Conservation (phyloP, 1,284 basidiomycete species). For the Rhodotorula sp. region DNA sequence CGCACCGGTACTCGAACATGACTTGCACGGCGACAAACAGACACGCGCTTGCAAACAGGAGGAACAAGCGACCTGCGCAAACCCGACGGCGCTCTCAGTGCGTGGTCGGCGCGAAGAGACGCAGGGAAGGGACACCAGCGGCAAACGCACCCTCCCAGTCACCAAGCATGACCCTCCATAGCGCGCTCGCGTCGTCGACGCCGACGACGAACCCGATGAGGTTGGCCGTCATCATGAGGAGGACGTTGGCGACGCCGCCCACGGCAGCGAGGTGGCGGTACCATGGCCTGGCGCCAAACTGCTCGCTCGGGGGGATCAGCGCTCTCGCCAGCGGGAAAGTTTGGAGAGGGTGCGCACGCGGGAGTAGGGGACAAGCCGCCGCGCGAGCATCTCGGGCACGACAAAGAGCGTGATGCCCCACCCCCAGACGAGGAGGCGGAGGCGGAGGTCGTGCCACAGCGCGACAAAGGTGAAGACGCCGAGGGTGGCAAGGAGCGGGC, state of each 20-base stretch:
- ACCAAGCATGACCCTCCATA: constrained; percentile 67
- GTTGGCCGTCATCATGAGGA: constrained; percentile 92
- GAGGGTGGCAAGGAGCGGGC: constrained; percentile 67
- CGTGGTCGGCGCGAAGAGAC: background rate
- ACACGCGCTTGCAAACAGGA: constrained; percentile 63
- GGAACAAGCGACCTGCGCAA: constrained; percentile 66
- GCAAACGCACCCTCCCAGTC: constrained; percentile 63
- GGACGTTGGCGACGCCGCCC: constrained; percentile 80
- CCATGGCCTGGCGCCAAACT: constrained; percentile 74
- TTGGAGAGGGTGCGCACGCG: constrained; percentile 24
- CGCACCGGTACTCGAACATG: constrained; percentile 86
- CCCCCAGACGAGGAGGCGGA: constrained; percentile 89
- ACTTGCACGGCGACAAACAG: constrained; percentile 83
- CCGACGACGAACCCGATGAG: constrained; percentile 95
- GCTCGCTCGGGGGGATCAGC: constrained; percentile 2
- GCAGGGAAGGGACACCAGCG: background rate
- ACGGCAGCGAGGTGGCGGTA: constrained; percentile 82
- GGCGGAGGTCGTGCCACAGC: constrained; percentile 93
- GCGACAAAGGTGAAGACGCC: constrained; percentile 98
- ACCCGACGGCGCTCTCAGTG: background rate
- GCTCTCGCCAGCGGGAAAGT: no score
- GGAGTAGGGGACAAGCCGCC: constrained; percentile 47
- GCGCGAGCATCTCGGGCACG: constrained; percentile 75
- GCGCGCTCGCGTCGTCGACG: constrained; percentile 73
- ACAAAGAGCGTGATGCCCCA: constrained; percentile 94